Conservation (phyloP, 1,284 basidiomycete species). For the Laetiporus sulphureus region DNA sequence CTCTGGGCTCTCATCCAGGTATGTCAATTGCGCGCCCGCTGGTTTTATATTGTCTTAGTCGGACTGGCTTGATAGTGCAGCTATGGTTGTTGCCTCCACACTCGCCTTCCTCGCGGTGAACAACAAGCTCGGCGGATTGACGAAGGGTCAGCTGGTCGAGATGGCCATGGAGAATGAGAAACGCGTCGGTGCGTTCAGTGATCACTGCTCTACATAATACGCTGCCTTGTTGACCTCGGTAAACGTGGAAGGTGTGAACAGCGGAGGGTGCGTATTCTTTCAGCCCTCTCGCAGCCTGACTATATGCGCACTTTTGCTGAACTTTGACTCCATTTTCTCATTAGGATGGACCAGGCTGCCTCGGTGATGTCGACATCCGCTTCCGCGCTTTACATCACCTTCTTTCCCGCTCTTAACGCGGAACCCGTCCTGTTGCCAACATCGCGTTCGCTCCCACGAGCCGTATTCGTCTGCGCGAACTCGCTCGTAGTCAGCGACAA, state of each 20-base stretch:
- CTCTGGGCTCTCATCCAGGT: constrained; percentile 64
- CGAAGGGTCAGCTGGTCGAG: constrained; percentile 66
- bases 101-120: constrained; percentile 74
- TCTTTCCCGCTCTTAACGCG: constrained; percentile 70
- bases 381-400: constrained; percentile 73
- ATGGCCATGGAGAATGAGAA: constrained; percentile 81
- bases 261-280: constrained; percentile 51
- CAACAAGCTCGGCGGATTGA: constrained; percentile 50
- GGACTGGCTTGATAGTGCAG: constrained; percentile 43
- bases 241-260: constrained; percentile 48
- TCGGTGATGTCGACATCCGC: constrained; percentile 68
- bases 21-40: background rate
- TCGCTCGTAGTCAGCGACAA: constrained; percentile 83
- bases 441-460: constrained; percentile 32
- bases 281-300: background rate
- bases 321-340: background rate
- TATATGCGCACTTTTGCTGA: background rate
- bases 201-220: background rate
- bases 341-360: constrained; percentile 79
- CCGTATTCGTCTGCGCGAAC: constrained; percentile 78
- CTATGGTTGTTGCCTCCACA: constrained; percentile 81
- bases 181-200: constrained; percentile 53
- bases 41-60: background rate
- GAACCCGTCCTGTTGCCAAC: constrained; percentile 56
- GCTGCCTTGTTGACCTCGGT: constrained; percentile 1